A percentile compares a stretch with the other conserved stretches of the same genome.
phyloP scores from a whole-genome alignment of 164 flowering plant species.

The Magnolia kwangsiensis region DNA sequence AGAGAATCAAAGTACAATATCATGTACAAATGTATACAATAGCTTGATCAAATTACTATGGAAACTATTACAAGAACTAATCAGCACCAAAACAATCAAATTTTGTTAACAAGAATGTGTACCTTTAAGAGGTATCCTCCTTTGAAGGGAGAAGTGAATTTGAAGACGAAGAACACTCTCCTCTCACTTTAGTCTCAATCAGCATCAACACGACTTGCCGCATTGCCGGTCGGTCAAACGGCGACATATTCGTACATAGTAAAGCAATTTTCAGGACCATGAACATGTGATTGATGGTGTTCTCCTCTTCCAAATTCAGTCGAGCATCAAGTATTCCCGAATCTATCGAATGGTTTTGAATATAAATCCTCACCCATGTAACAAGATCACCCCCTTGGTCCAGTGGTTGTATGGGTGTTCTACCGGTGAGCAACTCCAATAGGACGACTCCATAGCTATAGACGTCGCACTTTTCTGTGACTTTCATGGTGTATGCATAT shows the following conservation, averaged over 20 bases:
- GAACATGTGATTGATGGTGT: slow-evolving; percentile 59
- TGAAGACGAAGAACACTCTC: slow-evolving; percentile 12
- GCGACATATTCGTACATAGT: slow-evolving; percentile 68
- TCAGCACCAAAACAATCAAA: slow-evolving; percentile 17
- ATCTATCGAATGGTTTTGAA: slow-evolving; percentile 51
- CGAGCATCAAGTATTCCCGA: slow-evolving; percentile 61
- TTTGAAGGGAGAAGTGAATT: neutral
- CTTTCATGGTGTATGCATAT: slow-evolving; percentile 95
- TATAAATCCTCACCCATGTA: slow-evolving; percentile 51
- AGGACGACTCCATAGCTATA: slow-evolving; percentile 94
- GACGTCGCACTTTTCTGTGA: slow-evolving; percentile 85
- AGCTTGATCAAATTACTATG: slow-evolving; percentile 11
- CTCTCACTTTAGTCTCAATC: slow-evolving; percentile 52
- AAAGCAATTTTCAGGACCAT: slow-evolving; percentile 74
- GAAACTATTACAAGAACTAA: slow-evolving; percentile 21
- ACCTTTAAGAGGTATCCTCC: neutral
- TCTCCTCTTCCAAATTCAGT: slow-evolving; percentile 40
- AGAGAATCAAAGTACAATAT: neutral
- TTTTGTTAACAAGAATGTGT: slow-evolving; percentile 6
- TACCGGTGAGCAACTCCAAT: slow-evolving; percentile 82
- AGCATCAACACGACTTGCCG: slow-evolving; percentile 81
- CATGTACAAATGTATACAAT: slow-evolving; percentile 13
- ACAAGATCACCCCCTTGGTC: slow-evolving; percentile 91
- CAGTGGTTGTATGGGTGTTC: slow-evolving; percentile 75
- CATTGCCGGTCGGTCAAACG: slow-evolving; percentile 84